These are phyloP conservation scores for Calonectria leucothoes DNA, from an alignment of 2,329 filamentous ascomycete genomes.

Conservation along the genomic window DNA sequence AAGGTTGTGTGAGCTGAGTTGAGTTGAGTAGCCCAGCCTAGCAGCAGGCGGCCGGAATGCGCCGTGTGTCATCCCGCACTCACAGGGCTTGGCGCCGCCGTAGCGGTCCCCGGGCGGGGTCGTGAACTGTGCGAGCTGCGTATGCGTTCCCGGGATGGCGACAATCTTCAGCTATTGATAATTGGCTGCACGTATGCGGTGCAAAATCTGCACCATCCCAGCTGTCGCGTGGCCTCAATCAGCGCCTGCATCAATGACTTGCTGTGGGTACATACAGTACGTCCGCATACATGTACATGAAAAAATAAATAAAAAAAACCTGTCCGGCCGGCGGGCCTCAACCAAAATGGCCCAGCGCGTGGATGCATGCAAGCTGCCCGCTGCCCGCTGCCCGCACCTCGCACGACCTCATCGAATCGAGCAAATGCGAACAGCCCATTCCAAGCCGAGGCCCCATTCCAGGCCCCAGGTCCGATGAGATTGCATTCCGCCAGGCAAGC, in stretches of 20 bases:
- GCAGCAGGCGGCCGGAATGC: background rate
- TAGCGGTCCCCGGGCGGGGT: conserved; percentile 16
- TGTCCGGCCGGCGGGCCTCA: background rate
- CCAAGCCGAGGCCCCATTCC: background rate
- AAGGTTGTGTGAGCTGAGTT: background rate
- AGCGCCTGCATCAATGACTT: background rate
- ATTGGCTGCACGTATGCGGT: background rate
- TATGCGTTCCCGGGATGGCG: conserved; percentile 1
- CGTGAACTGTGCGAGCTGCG: background rate
- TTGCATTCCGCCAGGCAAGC: background rate
- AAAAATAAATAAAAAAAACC: too few relatives aligned
- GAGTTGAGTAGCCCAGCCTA: background rate
- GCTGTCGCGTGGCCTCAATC: conserved; percentile 1
- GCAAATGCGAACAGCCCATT: background rate
- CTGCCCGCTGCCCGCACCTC: conserved; percentile 4
- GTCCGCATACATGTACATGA: background rate
- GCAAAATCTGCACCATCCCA: background rate
- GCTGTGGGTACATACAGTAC: background rate
- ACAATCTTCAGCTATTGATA: background rate
- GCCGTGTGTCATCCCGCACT: background rate
- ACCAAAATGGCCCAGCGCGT: background rate
- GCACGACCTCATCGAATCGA: background rate
- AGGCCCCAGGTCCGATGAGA: background rate
- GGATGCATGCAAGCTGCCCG: background rate
- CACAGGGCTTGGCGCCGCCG: conserved; percentile 14